Percentiles rank a stretch among this genome's conserved stretches.
phyloP scores from a whole-genome alignment of 139 green algal genomes.

The Haematococcus sp. region DNA sequence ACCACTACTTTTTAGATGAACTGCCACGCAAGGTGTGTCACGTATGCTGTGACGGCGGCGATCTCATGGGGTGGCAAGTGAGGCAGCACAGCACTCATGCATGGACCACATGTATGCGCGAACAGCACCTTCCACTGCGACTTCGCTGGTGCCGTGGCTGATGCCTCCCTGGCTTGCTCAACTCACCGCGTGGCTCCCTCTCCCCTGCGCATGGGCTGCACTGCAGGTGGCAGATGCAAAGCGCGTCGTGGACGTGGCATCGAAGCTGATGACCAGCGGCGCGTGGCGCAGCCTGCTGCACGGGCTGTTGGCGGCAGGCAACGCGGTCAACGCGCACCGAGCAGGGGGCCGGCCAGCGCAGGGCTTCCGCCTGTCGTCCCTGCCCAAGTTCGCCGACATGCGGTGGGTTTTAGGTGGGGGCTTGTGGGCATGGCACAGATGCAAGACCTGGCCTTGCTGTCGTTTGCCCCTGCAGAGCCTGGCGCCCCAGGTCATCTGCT shows the following conservation, averaged over 20 bases:
- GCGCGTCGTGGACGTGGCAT: background rate
- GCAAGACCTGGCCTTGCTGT: too few relatives aligned
- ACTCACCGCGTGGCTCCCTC: too few relatives aligned
- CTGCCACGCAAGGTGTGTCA: slow-evolving; percentile 12
- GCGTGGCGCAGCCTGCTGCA: slow-evolving; percentile 17
- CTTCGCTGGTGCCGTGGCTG: too few relatives aligned
- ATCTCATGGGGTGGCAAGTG: too few relatives aligned
- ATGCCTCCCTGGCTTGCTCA: too few relatives aligned
- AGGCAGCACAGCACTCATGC: too few relatives aligned
- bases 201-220: too few relatives aligned
- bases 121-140: too few relatives aligned
- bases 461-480: too few relatives aligned
- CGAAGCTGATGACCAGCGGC: background rate
- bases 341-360: background rate
- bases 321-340: slow-evolving; percentile 12
- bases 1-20: slow-evolving; percentile 19
- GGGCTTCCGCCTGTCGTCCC: slow-evolving; percentile 7
- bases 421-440: background rate
- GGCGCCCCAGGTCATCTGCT: too few relatives aligned
- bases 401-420: background rate
- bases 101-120: too few relatives aligned
- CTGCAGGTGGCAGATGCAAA: slow-evolving; percentile 5
- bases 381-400: slow-evolving; percentile 22
- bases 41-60: too few relatives aligned
- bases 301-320: slow-evolving; percentile 12